Base-by-base conservation (phyloP, 1,139 yeast species). In the Hyphopichia khmerensis region DNA sequence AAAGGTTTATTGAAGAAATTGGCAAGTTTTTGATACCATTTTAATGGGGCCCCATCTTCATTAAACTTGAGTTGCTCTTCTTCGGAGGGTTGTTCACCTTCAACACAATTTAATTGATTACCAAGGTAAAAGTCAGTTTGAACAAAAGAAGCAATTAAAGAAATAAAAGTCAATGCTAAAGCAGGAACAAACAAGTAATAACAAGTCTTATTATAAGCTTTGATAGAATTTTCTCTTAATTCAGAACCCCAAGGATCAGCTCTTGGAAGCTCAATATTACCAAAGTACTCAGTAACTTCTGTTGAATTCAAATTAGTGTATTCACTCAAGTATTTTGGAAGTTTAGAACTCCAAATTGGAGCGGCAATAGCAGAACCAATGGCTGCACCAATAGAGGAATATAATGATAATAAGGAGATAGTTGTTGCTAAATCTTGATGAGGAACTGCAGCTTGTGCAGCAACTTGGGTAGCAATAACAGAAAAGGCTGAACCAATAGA, bases 361-460 rank as follows among this genome's bases (percentile, higher is more conserved):
- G 75, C 77, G 21, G 76, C 68, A 35, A 73, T 58, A 7, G 78
- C 67, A 37, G 61, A 53, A 9, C 79, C 79, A 40, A 75, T 54
- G 8, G 75, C 72, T 35, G 64, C 55, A 33, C 79, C 80, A 46
- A 75, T 64, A 35, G 62, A 55, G 45, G 68, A 63, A 51, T 65
- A 62, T 34, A 78, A 57, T 13, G 65, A 50, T 44, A 73, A 60
- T 18, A 75, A 51, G 1, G 79, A 66, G 39, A 76, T 72, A 30
- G 69, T 62, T 21, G 68, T 55, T 5, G 75, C 77, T 60, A 73
- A 56, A 52, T 72, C 72, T 47, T 69, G 75, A 54, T 75, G 80
- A 26, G 67, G 65, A 38, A 64, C 69, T 4, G 65, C 55, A 4
- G 67, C 68, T 44, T 62, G 67, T 2, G 62, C 56, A 6, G 68